Conservation (phyloP, 805 yeast genomes). For the Huiozyma sinensis region DNA sequence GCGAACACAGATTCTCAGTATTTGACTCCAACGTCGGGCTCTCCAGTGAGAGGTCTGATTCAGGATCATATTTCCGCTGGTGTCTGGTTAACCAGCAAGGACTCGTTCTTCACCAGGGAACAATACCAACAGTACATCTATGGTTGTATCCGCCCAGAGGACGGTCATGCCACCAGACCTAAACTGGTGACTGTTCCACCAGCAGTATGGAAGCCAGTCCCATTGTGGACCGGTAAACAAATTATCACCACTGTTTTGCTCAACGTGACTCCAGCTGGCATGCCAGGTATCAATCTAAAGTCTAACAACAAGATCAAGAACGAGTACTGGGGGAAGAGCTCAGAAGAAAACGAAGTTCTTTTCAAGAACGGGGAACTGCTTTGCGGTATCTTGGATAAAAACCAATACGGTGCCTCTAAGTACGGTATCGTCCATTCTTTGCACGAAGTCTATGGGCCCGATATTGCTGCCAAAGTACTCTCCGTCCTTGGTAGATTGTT, state of each 20-base stretch:
- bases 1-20: constrained; percentile 98
- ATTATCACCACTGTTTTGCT: constrained; percentile 82
- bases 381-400: constrained; percentile 90
- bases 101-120: constrained; percentile 82
- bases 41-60: constrained; percentile 96
- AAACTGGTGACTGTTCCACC: constrained; percentile 78
- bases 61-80: constrained; percentile 99
- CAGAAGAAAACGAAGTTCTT: constrained; percentile 76
- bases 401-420: constrained; percentile 96
- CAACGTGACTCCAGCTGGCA: constrained; percentile 74
- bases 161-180: constrained; percentile 78
- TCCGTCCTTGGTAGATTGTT: constrained; percentile 91
- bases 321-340: constrained; percentile 87
- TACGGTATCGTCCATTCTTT: constrained; percentile 94
- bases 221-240: constrained; percentile 98
- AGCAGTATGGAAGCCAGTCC: constrained; percentile 72
- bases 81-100: constrained; percentile 94
- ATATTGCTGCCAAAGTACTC: constrained; percentile 77
- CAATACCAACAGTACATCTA: constrained; percentile 88
- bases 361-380: constrained; percentile 80
- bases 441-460: constrained; percentile 91
- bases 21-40: constrained; percentile 95
- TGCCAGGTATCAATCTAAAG: constrained; percentile 83
- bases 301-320: constrained; percentile 85
- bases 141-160: constrained; percentile 93